Conservation (phyloP, 257 asterid species). For the Asclepias syriaca region DNA sequence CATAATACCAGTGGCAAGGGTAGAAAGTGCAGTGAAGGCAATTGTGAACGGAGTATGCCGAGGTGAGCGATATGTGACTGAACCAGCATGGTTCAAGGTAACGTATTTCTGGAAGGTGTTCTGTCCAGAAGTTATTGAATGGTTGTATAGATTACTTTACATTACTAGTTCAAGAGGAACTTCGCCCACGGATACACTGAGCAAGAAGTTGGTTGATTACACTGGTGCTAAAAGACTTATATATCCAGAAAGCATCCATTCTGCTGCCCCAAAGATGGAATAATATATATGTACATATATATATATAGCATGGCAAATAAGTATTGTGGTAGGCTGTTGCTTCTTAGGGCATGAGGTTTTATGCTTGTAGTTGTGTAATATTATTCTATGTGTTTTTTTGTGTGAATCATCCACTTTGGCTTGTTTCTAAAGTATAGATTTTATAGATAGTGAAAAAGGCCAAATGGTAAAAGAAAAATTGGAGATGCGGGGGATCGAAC, state of each 20-base stretch:
- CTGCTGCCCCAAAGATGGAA: constrained; percentile 14
- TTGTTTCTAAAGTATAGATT: too few species aligned
- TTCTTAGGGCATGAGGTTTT: neutral
- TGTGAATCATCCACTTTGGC: too few species aligned
- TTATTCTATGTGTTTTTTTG: too few species aligned
- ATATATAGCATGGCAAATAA: too few species aligned
- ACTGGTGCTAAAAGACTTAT: constrained; percentile 20
- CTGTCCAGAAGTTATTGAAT: constrained; percentile 28
- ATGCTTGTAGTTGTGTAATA: neutral
- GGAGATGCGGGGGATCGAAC: constrained; percentile 53
- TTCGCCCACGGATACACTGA: constrained; percentile 14
- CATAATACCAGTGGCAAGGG: constrained; percentile 21
- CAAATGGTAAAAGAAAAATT: too few species aligned
- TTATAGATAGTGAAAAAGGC: too few species aligned
- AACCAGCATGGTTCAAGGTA: constrained; percentile 33
- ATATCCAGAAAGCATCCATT: constrained; percentile 26
- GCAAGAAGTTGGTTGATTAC: constrained; percentile 28
- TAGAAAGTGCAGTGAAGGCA: constrained; percentile 21
- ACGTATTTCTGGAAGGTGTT: constrained; percentile 30
- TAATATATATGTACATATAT: neutral
- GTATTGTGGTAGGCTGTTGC: too few species aligned
- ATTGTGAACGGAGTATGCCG: constrained; percentile 29
- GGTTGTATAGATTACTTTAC: constrained; percentile 14
- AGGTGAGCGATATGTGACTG: constrained; percentile 30
- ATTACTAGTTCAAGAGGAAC: constrained; percentile 16